A percentile compares a stretch with the other conserved stretches of the same genome.
Evolutionary conservation across 2,329 filamentous ascomycete species (phyloP).

Genomic region (Seiridium unicorne): DNA sequence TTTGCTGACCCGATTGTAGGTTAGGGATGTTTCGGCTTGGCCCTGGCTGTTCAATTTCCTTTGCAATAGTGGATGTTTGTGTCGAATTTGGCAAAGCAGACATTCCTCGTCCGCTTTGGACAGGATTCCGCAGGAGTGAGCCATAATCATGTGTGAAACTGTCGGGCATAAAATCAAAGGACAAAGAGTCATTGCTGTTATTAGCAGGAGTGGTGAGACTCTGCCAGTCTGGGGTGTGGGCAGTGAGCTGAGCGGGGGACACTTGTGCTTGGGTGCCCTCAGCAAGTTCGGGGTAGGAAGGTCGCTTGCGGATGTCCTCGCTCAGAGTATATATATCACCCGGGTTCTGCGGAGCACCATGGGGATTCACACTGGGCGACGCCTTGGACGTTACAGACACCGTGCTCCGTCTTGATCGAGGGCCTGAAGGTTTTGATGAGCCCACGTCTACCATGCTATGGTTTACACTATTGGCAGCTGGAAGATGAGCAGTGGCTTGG

Average conservation of each 20-base stretch:
- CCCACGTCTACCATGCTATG: background rate
- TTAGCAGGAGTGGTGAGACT: background rate
- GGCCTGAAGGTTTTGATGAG: background rate
- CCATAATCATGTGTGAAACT: constrained; percentile 1
- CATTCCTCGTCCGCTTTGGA: background rate
- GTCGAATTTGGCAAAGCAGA: background rate
- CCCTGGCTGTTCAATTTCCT: background rate
- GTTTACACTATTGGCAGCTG: background rate
- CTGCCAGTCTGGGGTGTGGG: constrained; percentile 1
- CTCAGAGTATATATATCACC: constrained; percentile 30
- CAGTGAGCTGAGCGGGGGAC: constrained; percentile 13
- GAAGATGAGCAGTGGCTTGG: background rate
- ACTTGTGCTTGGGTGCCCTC: constrained; percentile 14
- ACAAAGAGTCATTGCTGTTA: background rate
- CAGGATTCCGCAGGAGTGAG: background rate
- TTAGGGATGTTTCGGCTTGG: background rate
- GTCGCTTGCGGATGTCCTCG: constrained; percentile 26
- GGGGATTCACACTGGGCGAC: constrained; percentile 22
- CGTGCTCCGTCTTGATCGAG: constrained; percentile 15
- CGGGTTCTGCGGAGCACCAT: constrained; percentile 30
- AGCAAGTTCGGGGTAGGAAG: constrained; percentile 17
- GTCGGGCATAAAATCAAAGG: background rate
- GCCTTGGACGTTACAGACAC: constrained; percentile 17
- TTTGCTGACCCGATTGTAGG: background rate
- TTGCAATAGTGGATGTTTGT: background rate